These are phyloP conservation scores for Xylariales sp. DNA, from an alignment of 2,329 filamentous ascomycete species.

Conservation along the genomic window DNA sequence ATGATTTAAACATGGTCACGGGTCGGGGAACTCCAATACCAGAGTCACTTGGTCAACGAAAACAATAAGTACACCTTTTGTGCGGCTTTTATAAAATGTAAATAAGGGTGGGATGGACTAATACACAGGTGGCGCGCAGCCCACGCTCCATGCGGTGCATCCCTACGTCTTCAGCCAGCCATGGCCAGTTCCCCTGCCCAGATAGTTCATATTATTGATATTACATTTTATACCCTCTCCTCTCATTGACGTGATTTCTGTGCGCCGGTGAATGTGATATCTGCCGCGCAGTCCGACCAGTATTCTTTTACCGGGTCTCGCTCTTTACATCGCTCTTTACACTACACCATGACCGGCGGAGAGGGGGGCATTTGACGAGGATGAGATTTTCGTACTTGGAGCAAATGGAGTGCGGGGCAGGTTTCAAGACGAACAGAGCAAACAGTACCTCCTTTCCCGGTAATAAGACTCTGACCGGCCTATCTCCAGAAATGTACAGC, in stretches of 20 bases:
- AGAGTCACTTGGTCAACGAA: neutral
- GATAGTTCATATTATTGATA: neutral
- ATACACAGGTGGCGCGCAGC: neutral
- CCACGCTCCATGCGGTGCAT: neutral
- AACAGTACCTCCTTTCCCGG: neutral
- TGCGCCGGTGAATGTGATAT: neutral
- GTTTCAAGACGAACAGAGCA: neutral
- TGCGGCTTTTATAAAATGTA: neutral
- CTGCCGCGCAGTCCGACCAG: neutral
- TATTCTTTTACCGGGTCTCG: neutral
- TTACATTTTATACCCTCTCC: neutral
- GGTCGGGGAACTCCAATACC: neutral
- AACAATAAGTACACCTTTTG: neutral
- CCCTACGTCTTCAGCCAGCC: neutral
- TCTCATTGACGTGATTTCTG: neutral
- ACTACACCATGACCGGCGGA: no score
- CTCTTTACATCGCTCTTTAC: neutral
- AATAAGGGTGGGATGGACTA: neutral
- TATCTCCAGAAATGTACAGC: slow-evolving; percentile 1
- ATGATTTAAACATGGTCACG: neutral
- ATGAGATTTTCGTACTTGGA: neutral
- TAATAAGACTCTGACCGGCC: neutral
- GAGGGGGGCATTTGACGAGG: neutral
- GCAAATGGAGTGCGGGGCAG: slow-evolving; percentile 11
- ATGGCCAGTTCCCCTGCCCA: neutral